A percentile compares a stretch with the other conserved stretches of the same genome.
These are phyloP conservation scores for Verbascum thapsus DNA, from an alignment of 257 asterid genomes.

Conservation along the genomic window DNA sequence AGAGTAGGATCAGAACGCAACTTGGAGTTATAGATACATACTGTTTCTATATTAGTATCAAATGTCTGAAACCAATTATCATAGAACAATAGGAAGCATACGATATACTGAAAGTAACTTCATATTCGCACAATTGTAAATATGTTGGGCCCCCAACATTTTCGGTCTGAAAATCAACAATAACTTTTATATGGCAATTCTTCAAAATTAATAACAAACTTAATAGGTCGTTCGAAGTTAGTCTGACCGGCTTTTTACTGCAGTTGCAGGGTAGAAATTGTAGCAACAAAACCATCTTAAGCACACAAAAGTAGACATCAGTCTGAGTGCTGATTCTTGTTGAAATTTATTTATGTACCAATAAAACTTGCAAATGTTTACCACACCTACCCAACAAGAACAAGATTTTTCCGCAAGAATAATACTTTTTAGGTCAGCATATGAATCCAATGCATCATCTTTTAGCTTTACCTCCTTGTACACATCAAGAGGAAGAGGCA, in stretches of 20 bases:
- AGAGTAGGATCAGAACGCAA: neutral
- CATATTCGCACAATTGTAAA: constrained; percentile 4
- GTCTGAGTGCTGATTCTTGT: constrained; percentile 9
- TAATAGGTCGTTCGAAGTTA: constrained; percentile 3
- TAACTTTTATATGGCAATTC: neutral
- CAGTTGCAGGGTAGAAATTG: constrained; percentile 1
- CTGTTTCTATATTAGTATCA: neutral
- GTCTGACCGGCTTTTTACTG: constrained; percentile 2
- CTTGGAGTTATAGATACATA: no score
- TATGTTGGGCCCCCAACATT: constrained; percentile 4
- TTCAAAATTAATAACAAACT: no score
- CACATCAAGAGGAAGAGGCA: constrained; percentile 85
- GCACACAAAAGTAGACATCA: neutral
- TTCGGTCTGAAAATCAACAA: neutral
- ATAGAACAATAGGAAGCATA: constrained; percentile 3
- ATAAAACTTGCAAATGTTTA: neutral
- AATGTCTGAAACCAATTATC: neutral
- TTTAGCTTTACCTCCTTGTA: constrained; percentile 75
- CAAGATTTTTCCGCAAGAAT: neutral
- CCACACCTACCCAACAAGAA: constrained; percentile 8
- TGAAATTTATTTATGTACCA: neutral
- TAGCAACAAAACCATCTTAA: neutral
- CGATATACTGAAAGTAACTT: constrained; percentile 14
- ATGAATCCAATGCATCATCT: constrained; percentile 5
- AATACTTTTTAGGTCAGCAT: constrained; percentile 2